These are phyloP conservation scores for Stipa capillata DNA, from an alignment of 176 grass and related monocot species.

Conservation along the genomic window DNA sequence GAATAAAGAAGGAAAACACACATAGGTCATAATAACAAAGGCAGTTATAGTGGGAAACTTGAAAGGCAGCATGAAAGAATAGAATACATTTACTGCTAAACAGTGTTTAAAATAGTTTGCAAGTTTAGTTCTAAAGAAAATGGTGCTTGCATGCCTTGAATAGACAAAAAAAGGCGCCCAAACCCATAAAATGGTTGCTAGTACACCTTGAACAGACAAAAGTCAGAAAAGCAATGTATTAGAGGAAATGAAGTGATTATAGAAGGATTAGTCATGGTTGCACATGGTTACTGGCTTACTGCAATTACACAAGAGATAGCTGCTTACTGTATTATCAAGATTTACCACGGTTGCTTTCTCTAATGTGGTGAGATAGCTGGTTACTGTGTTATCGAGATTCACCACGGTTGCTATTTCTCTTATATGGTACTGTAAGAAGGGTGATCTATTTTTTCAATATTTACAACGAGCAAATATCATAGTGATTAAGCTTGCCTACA, in stretches of 20 bases:
- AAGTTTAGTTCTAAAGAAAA: neutral
- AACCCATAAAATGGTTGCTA: neutral
- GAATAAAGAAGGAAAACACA: neutral
- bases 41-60: neutral
- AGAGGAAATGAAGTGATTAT: neutral
- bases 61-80: conserved; percentile 14
- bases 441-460: neutral
- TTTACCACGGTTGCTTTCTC: neutral
- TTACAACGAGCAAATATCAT: neutral
- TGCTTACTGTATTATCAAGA: neutral
- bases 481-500: neutral
- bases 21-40: neutral
- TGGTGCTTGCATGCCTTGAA: neutral
- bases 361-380: neutral
- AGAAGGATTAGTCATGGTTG: neutral
- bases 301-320: neutral
- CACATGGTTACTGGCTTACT: neutral
- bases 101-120: neutral
- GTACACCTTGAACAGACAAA: conserved; percentile 19
- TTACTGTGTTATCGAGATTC: neutral
- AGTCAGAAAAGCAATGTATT: neutral
- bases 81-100: neutral
- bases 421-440: neutral
- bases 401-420: neutral
- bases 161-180: neutral